Percentiles rank a stretch among this genome's conserved stretches.
phyloP scores from a whole-genome alignment of 495 filamentous ascomycete species.

The Aspergillus hancockii region DNA sequence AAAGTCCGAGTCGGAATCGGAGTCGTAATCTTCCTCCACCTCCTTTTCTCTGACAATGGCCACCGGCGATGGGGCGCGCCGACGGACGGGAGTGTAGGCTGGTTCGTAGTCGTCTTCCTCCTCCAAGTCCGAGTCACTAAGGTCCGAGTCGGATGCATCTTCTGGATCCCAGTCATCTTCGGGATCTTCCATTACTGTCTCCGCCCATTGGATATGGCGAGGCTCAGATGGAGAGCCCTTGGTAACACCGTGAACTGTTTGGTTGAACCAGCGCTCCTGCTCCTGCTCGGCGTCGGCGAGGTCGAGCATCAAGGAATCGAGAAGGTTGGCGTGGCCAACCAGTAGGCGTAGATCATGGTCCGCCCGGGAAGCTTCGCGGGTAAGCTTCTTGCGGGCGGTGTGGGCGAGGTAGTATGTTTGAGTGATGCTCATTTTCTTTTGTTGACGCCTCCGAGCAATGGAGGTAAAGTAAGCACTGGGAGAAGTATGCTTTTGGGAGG shows the following conservation, averaged over 20 bases:
- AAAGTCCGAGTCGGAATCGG: constrained; percentile 48
- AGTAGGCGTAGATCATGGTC: constrained; percentile 94
- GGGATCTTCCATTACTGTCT: constrained; percentile 71
- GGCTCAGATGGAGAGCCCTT: constrained; percentile 54
- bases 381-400: constrained; percentile 94
- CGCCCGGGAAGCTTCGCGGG: constrained; percentile 78
- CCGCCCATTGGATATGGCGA: constrained; percentile 85
- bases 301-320: constrained; percentile 94
- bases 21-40: constrained; percentile 51
- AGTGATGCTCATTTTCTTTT: constrained; percentile 91
- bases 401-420: constrained; percentile 98
- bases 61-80: constrained; percentile 40
- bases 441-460: constrained; percentile 43
- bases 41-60: constrained; percentile 43
- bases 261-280: constrained; percentile 98
- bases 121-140: constrained; percentile 55
- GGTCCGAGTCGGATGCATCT: constrained; percentile 57
- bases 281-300: constrained; percentile 92
- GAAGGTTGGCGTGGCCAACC: constrained; percentile 96
- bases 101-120: constrained; percentile 57
- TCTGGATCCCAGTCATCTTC: constrained; percentile 71
- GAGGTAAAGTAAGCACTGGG: constrained; percentile 38
- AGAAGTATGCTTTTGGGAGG: constrained; percentile 11
- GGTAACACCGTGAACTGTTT: constrained; percentile 77
- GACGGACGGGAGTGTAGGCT: constrained; percentile 39